A percentile compares a stretch with the other conserved stretches of the same genome.
Conservation (phyloP, 2,329 filamentous ascomycete genomes). For the Botrytis paeoniae region DNA sequence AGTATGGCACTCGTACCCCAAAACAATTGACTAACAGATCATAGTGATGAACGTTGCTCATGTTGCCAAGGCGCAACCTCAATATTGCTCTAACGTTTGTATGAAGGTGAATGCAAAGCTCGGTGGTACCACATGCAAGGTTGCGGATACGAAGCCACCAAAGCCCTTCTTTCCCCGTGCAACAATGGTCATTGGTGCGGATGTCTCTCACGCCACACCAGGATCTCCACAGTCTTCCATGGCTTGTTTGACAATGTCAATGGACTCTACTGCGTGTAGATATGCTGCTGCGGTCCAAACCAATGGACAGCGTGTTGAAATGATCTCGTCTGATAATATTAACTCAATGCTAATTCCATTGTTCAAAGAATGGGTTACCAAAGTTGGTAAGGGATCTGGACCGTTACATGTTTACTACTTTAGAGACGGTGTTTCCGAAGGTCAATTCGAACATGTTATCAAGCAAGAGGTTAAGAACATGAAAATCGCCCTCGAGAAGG, state of each 20-base stretch:
- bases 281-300: constrained; percentile 79
- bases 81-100: constrained; percentile 89
- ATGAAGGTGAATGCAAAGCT: constrained; percentile 99
- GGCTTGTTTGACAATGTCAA: constrained; percentile 81
- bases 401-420: constrained; percentile 86
- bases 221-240: constrained; percentile 69
- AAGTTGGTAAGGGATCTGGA: constrained; percentile 47
- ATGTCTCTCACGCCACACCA: constrained; percentile 81
- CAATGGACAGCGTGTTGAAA: constrained; percentile 79
- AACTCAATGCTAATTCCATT: constrained; percentile 63
- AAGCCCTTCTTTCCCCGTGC: constrained; percentile 47
- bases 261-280: constrained; percentile 66
- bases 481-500: constrained; percentile 53
- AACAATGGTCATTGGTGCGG: constrained; percentile 81
- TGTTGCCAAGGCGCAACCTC: constrained; percentile 65
- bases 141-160: constrained; percentile 18
- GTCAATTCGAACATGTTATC: constrained; percentile 78
- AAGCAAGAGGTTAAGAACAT: constrained; percentile 73
- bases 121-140: constrained; percentile 69
- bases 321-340: constrained; percentile 67
- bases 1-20: constrained; percentile 17
- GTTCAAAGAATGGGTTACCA: constrained; percentile 60
- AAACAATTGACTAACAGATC: not conserved
- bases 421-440: constrained; percentile 87
- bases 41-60: constrained; percentile 68